A percentile compares a stretch with the other conserved stretches of the same genome.
Evolutionary conservation across 805 yeast genomes (phyloP).

Genomic region (Candida koratica): DNA sequence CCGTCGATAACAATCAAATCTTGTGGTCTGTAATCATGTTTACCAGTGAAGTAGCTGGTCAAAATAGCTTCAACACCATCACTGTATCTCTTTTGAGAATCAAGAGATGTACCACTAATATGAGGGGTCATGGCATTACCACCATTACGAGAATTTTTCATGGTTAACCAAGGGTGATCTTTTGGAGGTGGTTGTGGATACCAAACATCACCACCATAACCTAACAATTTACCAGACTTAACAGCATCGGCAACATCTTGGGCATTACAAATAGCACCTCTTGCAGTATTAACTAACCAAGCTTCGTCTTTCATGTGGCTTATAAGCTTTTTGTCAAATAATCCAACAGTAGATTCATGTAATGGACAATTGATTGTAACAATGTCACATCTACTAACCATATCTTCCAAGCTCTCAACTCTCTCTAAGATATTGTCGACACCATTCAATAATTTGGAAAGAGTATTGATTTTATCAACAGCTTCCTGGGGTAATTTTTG

Average conservation of each 20-base stretch:
- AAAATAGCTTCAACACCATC: slow-evolving; percentile 64
- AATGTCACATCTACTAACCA: slow-evolving; percentile 64
- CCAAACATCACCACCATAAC: slow-evolving; percentile 88
- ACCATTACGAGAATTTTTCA: slow-evolving; percentile 61
- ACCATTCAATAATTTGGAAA: slow-evolving; percentile 40
- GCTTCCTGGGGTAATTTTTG: slow-evolving; percentile 60
- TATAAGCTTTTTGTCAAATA: slow-evolving; percentile 61
- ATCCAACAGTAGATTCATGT: slow-evolving; percentile 64
- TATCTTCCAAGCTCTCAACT: slow-evolving; percentile 56
- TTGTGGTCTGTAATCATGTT: slow-evolving; percentile 67
- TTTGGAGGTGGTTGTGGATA: slow-evolving; percentile 78
- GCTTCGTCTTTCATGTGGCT: slow-evolving; percentile 72
- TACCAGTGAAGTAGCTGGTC: slow-evolving; percentile 57
- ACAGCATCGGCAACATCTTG: slow-evolving; percentile 76
- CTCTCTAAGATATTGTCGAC: slow-evolving; percentile 52
- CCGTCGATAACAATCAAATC: slow-evolving; percentile 72
- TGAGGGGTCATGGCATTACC: slow-evolving; percentile 89
- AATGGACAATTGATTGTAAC: slow-evolving; percentile 77
- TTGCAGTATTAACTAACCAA: slow-evolving; percentile 72
- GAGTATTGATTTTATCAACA: slow-evolving; percentile 34
- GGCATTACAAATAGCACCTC: slow-evolving; percentile 75
- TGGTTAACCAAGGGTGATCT: slow-evolving; percentile 72
- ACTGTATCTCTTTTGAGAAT: slow-evolving; percentile 75
- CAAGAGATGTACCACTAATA: slow-evolving; percentile 73
- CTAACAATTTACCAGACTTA: slow-evolving; percentile 61